Percentiles rank a stretch among this genome's conserved stretches.
phyloP scores from a whole-genome alignment of 2,329 filamentous ascomycete species.

The Aureobasidium zeae region DNA sequence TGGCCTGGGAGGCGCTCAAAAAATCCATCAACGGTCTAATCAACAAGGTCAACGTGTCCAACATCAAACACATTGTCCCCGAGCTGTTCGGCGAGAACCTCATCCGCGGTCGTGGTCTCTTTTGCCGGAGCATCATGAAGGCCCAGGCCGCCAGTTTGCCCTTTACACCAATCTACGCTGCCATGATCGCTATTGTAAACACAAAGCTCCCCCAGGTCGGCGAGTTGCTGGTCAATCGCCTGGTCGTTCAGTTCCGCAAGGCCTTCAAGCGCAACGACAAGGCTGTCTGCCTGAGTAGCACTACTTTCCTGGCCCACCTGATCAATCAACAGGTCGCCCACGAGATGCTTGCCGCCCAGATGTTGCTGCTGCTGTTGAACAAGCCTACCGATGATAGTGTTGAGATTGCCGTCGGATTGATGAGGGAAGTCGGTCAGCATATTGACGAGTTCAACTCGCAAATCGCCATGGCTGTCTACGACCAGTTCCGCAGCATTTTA shows the following conservation, averaged over 20 bases:
- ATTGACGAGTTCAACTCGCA: constrained; percentile 88
- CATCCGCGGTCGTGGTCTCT: constrained; percentile 79
- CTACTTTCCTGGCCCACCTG: constrained; percentile 88
- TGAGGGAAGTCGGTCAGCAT: constrained; percentile 85
- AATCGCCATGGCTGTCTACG: constrained; percentile 83
- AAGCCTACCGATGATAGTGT: constrained; percentile 97
- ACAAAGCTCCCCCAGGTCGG: constrained; percentile 93
- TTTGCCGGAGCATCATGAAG: constrained; percentile 97
- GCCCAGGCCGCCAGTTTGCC: constrained; percentile 91
- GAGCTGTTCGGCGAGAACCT: constrained; percentile 94
- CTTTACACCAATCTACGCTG: constrained; percentile 92
- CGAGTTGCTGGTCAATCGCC: constrained; percentile 73
- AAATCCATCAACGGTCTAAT: constrained; percentile 98
- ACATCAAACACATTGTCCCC: constrained; percentile 95
- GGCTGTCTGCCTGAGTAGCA: constrained; percentile 83
- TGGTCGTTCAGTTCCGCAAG: constrained; percentile 90
- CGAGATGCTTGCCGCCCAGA: constrained; percentile 87
- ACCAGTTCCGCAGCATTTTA: constrained; percentile 88
- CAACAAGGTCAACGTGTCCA: constrained; percentile 97
- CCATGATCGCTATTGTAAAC: constrained; percentile 93
- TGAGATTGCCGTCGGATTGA: constrained; percentile 91
- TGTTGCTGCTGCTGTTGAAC: constrained; percentile 80
- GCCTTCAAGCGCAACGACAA: constrained; percentile 96
- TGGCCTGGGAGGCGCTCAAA: constrained; percentile 98
- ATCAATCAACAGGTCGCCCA: constrained; percentile 94